Evolutionary conservation across 225 moss, liverwort and hornwort genomes (phyloP).

Genomic region (Marchantia paleacea): DNA sequence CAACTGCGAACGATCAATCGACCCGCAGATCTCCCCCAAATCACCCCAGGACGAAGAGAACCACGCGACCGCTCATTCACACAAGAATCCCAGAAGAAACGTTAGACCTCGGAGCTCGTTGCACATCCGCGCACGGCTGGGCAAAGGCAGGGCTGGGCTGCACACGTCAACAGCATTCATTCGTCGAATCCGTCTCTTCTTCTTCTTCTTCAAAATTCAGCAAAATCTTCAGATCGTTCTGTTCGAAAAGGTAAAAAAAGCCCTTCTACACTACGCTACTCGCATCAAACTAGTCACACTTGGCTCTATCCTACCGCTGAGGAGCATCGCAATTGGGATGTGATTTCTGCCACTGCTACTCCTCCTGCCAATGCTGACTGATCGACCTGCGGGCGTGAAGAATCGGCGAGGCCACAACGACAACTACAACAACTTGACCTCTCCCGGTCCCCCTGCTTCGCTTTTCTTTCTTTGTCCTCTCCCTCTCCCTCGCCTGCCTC

Average conservation of each 20-base stretch:
- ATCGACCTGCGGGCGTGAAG: neutral
- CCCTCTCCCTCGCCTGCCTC: neutral
- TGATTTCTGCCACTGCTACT: neutral
- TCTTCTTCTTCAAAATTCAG: neutral
- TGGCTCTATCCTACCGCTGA: neutral
- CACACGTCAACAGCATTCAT: neutral
- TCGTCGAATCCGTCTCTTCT: neutral
- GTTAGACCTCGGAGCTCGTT: neutral
- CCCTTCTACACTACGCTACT: neutral
- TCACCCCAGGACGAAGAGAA: neutral
- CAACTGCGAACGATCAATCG: constrained; percentile 4
- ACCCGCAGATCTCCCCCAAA: neutral
- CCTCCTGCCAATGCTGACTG: too few relatives aligned
- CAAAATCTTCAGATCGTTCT: neutral
- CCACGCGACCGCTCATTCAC: neutral
- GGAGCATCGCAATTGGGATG: neutral
- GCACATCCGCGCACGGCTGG: too few relatives aligned
- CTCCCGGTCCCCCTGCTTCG: neutral
- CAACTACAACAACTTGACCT: neutral
- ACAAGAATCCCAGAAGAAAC: neutral
- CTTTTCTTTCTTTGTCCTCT: neutral
- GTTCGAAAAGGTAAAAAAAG: neutral
- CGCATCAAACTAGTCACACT: neutral
- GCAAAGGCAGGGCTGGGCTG: neutral
- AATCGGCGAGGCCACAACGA: neutral